Evolutionary conservation across 2,329 filamentous ascomycete species (phyloP), one percentile per base, ranked within the genome.

Genomic region (Cryphonectria radicalis): DNA sequence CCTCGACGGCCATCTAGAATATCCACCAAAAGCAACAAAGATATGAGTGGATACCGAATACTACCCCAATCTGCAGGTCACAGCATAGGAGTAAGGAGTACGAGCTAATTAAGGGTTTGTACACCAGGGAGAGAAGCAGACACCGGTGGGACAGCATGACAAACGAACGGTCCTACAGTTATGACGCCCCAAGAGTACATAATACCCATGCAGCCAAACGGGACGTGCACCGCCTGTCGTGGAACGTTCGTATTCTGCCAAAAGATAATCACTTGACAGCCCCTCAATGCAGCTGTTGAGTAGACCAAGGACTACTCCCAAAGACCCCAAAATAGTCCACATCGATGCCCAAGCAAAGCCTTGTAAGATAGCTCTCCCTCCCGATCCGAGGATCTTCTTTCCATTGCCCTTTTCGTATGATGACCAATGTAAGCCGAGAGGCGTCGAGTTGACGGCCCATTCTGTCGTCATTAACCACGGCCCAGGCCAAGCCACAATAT

Each of bases 401-500:
- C n/a, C 17, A 19, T 50, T 32, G 5, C 13, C 55, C n/a, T 50
- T 59, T 32, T 59, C 55, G 55, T 59, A 32, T 17, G 55, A 59
- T 32, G 25, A 32, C 55, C 55, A 59, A 59, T 59, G 55, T 40
- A 13, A 59, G 55, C 13, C 14, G 5, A n/a, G 28, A 59, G 25
- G 55, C 55, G 55, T 19, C 6, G 55, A 32, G 19, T 8, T 6
- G 25, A 19, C 55, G 35, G 13, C 6, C 55, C 25, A 59, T 28
- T 25, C 53, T 57, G 53, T 25, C 55, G 55, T 59, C 53, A 59
- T 59, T 59, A 4, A 57, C 5, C 53, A 32, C 25, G 25, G 55
- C 55, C 55, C 55, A 8, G 55, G 55, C 28, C 55, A 28, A 59
- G 55, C 55, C 55, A 59, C 55, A 59, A 59, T 59, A 59, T 59